These are phyloP conservation scores for Akanthomyces dipterigenus DNA, from an alignment of 2,329 filamentous ascomycete species.

Conservation along the genomic window DNA sequence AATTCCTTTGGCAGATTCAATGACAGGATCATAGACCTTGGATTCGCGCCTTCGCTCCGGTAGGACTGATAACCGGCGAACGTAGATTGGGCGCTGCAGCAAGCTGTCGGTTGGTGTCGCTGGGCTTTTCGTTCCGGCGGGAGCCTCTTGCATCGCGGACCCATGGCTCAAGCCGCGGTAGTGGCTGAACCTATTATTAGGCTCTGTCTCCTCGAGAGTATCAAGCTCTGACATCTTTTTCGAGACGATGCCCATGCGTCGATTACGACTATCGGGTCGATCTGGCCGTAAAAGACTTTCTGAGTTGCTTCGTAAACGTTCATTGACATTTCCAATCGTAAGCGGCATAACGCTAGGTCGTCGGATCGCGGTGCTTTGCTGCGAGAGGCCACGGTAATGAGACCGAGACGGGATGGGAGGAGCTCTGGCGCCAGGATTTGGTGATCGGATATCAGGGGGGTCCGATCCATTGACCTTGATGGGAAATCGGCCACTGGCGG, in stretches of 20 bases:
- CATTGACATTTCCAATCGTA: conserved; percentile 62
- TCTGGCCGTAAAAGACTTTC: conserved; percentile 51
- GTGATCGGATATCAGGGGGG: conserved; percentile 59
- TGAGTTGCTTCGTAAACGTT: conserved; percentile 60
- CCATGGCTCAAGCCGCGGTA: conserved; percentile 61
- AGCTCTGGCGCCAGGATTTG: conserved; percentile 51
- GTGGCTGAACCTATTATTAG: conserved; percentile 59
- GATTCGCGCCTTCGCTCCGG: conserved; percentile 59
- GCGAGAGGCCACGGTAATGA: conserved; percentile 69
- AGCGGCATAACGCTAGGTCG: conserved; percentile 66
- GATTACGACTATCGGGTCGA: conserved; percentile 47
- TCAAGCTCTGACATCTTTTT: conserved; percentile 54
- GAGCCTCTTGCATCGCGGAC: conserved; percentile 56
- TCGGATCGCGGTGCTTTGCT: conserved; percentile 57
- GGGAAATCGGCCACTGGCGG: conserved; percentile 58
- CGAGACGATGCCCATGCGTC: conserved; percentile 59
- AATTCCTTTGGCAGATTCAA: conserved; percentile 60
- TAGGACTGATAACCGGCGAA: conserved; percentile 55
- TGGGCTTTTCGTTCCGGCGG: conserved; percentile 43
- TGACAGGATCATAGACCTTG: conserved; percentile 51
- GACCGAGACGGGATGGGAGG: conserved; percentile 72
- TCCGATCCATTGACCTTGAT: conserved; percentile 71
- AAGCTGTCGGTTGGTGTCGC: conserved; percentile 52
- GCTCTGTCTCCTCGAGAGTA: conserved; percentile 55
- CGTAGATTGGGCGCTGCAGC: conserved; percentile 54